Percentiles rank a stretch among this genome's conserved stretches.
Conservation (phyloP, 768 basidiomycete genomes). For the Lentinula raphanica region DNA sequence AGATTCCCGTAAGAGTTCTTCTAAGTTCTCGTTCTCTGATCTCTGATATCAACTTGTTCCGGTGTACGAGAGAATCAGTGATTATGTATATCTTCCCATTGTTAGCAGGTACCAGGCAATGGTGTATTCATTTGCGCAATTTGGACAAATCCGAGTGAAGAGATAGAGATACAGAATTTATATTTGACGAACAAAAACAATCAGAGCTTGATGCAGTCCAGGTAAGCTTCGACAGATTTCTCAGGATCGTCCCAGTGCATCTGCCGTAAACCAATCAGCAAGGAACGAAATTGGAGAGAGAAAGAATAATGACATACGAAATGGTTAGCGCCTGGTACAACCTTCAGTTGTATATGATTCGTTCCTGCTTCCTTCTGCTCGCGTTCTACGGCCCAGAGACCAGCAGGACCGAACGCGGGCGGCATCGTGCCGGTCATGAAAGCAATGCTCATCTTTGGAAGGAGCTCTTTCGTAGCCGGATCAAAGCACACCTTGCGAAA, state of each 20-base stretch:
- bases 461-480: slow-evolving; percentile 5
- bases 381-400: slow-evolving; percentile 15
- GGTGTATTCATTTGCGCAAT: too few species aligned
- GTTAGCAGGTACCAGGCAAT: neutral
- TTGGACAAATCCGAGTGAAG: too few species aligned
- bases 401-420: slow-evolving; percentile 7
- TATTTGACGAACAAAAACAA: neutral
- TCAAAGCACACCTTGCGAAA: slow-evolving; percentile 8
- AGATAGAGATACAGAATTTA: neutral
- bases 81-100: too few species aligned
- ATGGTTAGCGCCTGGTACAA: slow-evolving; percentile 17
- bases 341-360: slow-evolving; percentile 10
- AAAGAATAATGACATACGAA: slow-evolving; percentile 16
- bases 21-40: too few species aligned
- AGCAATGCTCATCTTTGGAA: neutral
- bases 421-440: neutral
- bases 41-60: too few species aligned
- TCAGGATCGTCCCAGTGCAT: neutral
- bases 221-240: neutral
- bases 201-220: neutral
- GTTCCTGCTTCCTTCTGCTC: slow-evolving; percentile 7
- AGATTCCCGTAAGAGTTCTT: too few species aligned
- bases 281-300: neutral
- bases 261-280: neutral
- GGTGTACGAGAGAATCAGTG: too few species aligned